Evolutionary conservation across 2,329 filamentous ascomycete species (phyloP).

Genomic region (Monosporascus ibericus): DNA sequence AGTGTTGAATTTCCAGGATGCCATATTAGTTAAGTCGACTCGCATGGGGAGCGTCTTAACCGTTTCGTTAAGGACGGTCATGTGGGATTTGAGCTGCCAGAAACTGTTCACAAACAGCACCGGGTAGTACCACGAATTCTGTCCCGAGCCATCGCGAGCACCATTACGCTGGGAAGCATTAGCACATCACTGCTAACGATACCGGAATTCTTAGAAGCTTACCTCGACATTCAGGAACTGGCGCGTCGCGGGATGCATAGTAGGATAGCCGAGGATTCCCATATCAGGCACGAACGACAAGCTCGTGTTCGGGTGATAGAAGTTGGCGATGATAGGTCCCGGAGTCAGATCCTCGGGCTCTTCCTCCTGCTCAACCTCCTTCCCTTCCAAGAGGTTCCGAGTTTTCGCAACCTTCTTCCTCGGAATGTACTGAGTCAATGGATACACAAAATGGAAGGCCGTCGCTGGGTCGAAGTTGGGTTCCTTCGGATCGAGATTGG

Average conservation of each 20-base stretch:
- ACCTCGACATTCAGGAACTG: conserved; percentile 73
- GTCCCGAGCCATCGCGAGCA: conserved; percentile 74
- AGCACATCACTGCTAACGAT: conserved; percentile 3
- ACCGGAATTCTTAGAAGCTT: neutral
- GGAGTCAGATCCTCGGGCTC: conserved; percentile 45
- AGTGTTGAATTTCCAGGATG: conserved; percentile 84
- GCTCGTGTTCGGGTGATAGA: conserved; percentile 93
- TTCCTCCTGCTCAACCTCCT: conserved; percentile 41
- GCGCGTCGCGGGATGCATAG: conserved; percentile 66
- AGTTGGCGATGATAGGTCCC: conserved; percentile 70
- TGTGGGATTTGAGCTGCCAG: conserved; percentile 89
- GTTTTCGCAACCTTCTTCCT: conserved; percentile 89
- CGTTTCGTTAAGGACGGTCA: conserved; percentile 87
- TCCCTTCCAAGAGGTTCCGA: conserved; percentile 70
- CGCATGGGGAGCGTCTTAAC: conserved; percentile 76
- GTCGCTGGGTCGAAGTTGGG: conserved; percentile 65
- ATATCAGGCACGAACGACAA: conserved; percentile 79
- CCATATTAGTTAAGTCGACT: conserved; percentile 75
- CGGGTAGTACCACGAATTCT: conserved; percentile 89
- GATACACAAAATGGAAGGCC: conserved; percentile 78
- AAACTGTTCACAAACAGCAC: conserved; percentile 92
- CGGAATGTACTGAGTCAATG: conserved; percentile 81
- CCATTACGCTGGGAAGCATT: conserved; percentile 46
- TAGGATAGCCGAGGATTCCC: conserved; percentile 61
- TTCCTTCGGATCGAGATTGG: conserved; percentile 67